phyloP scores from a whole-genome alignment of 176 grass and related monocot species.

The Poa pratensis region DNA sequence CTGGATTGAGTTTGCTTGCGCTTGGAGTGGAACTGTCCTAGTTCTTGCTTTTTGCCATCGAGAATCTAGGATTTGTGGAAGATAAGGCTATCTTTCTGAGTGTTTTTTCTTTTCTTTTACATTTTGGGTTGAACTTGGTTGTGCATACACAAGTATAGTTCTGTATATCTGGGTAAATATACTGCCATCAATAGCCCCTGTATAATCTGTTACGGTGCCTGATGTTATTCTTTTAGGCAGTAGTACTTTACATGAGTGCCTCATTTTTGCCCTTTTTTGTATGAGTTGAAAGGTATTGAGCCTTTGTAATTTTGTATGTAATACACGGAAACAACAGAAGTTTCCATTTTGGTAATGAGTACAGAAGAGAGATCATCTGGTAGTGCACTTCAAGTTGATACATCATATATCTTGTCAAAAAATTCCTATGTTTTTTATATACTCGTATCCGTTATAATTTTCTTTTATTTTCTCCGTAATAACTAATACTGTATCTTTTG shows the following conservation, averaged over 20 bases:
- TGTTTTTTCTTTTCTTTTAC: background rate
- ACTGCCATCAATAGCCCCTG: background rate
- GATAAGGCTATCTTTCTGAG: conserved; percentile 10
- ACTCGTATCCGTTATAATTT: background rate
- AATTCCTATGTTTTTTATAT: background rate
- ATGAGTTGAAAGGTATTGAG: conserved; percentile 10
- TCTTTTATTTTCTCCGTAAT: background rate
- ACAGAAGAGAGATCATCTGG: conserved; percentile 9
- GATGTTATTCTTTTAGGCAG: conserved; percentile 22
- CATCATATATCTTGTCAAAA: conserved; percentile 5
- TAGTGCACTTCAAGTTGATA: conserved; percentile 24
- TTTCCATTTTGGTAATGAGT: conserved; percentile 22
- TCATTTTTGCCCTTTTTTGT: conserved; percentile 21
- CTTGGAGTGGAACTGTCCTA: conserved; percentile 7
- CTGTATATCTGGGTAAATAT: conserved; percentile 31
- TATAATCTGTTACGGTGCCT: conserved; percentile 16
- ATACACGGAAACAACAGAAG: conserved; percentile 1
- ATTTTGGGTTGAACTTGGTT: background rate
- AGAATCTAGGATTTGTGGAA: conserved; percentile 31
- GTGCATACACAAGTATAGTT: conserved; percentile 10
- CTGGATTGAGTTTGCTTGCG: conserved; percentile 32
- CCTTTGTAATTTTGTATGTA: background rate
- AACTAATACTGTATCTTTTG: background rate
- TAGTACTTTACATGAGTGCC: conserved; percentile 24
- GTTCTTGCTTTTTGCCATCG: conserved; percentile 31